phyloP scores from a whole-genome alignment of 1,284 basidiomycete genomes.

The Microbotryum violaceum region DNA sequence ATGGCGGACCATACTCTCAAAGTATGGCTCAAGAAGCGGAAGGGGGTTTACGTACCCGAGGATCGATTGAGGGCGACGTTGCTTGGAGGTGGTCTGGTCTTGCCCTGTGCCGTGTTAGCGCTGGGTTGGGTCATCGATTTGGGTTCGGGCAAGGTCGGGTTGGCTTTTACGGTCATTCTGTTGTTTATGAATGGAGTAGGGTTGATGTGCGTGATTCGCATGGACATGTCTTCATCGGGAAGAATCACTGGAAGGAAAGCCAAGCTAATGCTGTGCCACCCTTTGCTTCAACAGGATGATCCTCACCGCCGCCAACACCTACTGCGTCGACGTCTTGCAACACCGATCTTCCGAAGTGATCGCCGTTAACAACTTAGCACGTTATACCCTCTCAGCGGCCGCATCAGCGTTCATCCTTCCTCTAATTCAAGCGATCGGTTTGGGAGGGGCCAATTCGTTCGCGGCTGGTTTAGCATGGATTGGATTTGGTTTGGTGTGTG shows the following conservation, averaged over 20 bases:
- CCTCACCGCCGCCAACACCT: constrained; percentile 51
- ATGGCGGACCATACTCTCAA: constrained; percentile 51
- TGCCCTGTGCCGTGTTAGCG: constrained; percentile 44
- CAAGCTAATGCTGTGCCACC: constrained; percentile 46
- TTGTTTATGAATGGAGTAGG: constrained; percentile 43
- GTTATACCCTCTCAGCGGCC: constrained; percentile 43
- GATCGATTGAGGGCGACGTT: constrained; percentile 53
- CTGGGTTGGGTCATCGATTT: constrained; percentile 29
- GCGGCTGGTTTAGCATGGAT: constrained; percentile 45
- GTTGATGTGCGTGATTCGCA: constrained; percentile 37
- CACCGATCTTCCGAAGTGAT: constrained; percentile 51
- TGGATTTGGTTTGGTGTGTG: constrained; percentile 41
- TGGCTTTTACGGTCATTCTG: constrained; percentile 36
- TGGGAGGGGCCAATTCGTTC: constrained; percentile 50
- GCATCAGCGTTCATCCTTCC: constrained; percentile 49
- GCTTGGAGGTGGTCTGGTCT: constrained; percentile 46
- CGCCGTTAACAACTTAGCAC: constrained; percentile 23
- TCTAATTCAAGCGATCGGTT: constrained; percentile 50
- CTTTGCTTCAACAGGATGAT: constrained; percentile 41
- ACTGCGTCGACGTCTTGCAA: constrained; percentile 53
- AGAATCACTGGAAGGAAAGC: constrained; percentile 20
- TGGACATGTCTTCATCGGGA: no score
- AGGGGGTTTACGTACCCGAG: constrained; percentile 48
- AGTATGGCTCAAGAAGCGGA: constrained; percentile 48
- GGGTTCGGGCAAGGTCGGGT: constrained; percentile 36